Conservation (phyloP, 208 protist species). For the Leishmania mexicana region DNA sequence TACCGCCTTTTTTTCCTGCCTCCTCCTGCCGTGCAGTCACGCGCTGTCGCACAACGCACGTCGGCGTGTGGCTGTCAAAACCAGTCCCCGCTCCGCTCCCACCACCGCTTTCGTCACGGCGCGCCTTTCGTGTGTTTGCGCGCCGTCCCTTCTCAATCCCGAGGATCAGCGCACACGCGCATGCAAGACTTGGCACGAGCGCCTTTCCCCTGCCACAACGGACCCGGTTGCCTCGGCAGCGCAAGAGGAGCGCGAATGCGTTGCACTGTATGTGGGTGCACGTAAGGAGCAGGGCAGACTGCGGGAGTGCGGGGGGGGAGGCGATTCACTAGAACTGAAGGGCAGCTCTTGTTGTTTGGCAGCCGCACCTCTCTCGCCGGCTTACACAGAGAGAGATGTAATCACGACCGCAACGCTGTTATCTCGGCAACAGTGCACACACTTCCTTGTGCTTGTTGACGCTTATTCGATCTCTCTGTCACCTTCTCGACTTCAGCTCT, state of each 20-base stretch:
- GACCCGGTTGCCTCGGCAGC: not conserved
- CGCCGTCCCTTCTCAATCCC: not conserved
- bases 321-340: not conserved
- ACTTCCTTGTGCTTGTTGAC: not conserved
- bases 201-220: not conserved
- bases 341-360: not conserved
- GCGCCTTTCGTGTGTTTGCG: not conserved
- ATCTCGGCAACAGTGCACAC: not conserved
- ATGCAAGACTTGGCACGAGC: not conserved
- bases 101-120: not conserved
- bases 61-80: not conserved
- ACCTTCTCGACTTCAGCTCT: not conserved
- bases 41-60: not conserved
- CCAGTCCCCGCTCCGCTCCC: not conserved
- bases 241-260: not conserved
- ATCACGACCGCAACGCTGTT: not conserved
- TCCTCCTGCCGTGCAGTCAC: not conserved
- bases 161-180: not conserved
- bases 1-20: not conserved
- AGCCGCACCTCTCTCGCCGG: not conserved
- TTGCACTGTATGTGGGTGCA: not conserved
- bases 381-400: not conserved
- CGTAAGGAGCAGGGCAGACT: not conserved
- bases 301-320: too few relatives aligned
- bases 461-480: not conserved